Conservation (phyloP, 352 stramenopile genomes). For the Globisporangium iwayamae region DNA sequence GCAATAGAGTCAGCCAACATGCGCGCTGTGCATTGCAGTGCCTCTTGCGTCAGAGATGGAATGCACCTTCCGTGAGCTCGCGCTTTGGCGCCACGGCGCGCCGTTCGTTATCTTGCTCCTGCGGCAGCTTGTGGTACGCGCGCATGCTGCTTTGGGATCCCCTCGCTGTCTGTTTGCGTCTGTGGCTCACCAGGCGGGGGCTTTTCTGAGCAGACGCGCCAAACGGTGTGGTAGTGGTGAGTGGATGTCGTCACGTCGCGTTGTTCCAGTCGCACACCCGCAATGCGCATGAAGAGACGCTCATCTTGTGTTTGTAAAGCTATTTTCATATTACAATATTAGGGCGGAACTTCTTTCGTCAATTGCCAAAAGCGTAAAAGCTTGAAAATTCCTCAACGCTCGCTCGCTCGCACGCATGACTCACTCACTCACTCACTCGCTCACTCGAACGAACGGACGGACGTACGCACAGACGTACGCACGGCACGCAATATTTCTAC, state of each 20-base stretch:
- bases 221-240: background rate
- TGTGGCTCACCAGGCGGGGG: background rate
- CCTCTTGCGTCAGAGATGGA: background rate
- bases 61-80: slow-evolving; percentile 41
- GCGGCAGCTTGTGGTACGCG: slow-evolving; percentile 29
- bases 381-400: slow-evolving; percentile 5
- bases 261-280: slow-evolving; percentile 10
- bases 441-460: background rate
- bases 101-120: slow-evolving; percentile 1
- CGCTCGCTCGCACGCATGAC: background rate
- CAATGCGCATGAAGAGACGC: background rate
- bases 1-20: background rate
- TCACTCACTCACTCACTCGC: background rate
- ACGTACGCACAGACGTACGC: background rate
- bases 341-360: slow-evolving; percentile 3
- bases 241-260: background rate
- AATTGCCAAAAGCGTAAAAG: slow-evolving; percentile 9
- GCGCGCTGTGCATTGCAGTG: background rate
- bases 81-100: slow-evolving; percentile 2
- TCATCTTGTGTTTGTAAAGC: background rate
- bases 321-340: slow-evolving; percentile 25
- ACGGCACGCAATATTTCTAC: slow-evolving; percentile 13
- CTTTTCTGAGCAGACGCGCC: background rate
- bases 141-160: slow-evolving; percentile 15
- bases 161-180: background rate